A percentile compares a stretch with the other conserved stretches of the same genome.
These are phyloP conservation scores for Xylaria arbuscula DNA, from an alignment of 2,329 filamentous ascomycete species.

Conservation along the genomic window DNA sequence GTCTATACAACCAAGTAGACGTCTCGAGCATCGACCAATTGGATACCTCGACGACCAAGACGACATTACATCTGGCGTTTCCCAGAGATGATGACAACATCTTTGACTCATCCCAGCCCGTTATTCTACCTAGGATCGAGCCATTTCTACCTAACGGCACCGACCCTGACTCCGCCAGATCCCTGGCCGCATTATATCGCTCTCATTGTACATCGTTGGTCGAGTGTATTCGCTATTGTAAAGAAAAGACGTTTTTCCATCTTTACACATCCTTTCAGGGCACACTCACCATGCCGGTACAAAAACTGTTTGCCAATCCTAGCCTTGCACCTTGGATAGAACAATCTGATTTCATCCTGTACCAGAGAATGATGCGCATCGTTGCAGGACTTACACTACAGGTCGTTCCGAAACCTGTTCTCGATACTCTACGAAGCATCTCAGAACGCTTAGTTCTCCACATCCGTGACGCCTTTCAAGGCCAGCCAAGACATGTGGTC, in stretches of 20 bases:
- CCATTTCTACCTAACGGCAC: constrained; percentile 83
- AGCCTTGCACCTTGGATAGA: constrained; percentile 92
- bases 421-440: constrained; percentile 88
- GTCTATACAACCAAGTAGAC: constrained; percentile 70
- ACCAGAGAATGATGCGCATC: constrained; percentile 96
- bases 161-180: constrained; percentile 86
- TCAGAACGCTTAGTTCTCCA: constrained; percentile 83
- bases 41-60: constrained; percentile 67
- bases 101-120: constrained; percentile 73
- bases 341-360: constrained; percentile 94
- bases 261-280: constrained; percentile 95
- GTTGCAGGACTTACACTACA: constrained; percentile 89
- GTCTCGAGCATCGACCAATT: constrained; percentile 68
- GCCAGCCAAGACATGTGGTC: constrained; percentile 86
- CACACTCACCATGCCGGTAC: constrained; percentile 94
- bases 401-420: constrained; percentile 86
- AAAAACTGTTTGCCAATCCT: constrained; percentile 87
- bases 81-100: constrained; percentile 65
- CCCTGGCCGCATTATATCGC: constrained; percentile 86
- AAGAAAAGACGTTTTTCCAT: constrained; percentile 95
- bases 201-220: constrained; percentile 96
- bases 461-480: constrained; percentile 85
- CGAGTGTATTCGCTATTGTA: constrained; percentile 95
- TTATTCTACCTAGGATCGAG: constrained; percentile 87
- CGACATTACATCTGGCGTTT: constrained; percentile 69